phyloP scores from a whole-genome alignment of 345 rosid species.

The Ceriops zippeliana region DNA sequence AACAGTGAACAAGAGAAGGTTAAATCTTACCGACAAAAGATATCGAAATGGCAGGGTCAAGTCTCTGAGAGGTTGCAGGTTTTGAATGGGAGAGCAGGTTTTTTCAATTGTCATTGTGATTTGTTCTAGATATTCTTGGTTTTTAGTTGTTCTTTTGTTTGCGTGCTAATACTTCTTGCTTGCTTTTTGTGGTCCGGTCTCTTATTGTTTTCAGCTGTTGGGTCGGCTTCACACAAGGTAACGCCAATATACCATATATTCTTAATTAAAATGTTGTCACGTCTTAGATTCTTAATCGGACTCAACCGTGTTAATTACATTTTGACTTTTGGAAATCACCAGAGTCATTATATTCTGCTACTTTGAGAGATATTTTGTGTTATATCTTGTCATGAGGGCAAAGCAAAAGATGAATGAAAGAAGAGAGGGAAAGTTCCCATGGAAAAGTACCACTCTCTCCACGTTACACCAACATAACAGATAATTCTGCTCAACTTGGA shows the following conservation, averaged over 20 bases:
- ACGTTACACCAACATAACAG: not conserved
- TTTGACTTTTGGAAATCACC: no score
- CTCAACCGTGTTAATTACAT: no score
- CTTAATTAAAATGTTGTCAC: no score
- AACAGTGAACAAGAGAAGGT: constrained; percentile 78
- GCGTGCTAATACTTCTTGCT: not conserved
- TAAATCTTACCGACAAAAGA: constrained; percentile 75
- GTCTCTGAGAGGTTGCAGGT: constrained; percentile 80
- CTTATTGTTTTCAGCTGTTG: no score
- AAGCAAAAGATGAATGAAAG: no score
- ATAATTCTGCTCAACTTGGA: not conserved
- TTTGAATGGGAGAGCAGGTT: constrained; percentile 61
- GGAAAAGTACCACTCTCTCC: not conserved
- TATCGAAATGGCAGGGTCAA: constrained; percentile 85
- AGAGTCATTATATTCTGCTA: no score
- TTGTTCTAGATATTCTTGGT: constrained; percentile 7
- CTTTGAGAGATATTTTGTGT: no score
- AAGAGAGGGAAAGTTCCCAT: not conserved
- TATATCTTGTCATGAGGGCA: no score
- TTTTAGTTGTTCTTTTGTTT: not conserved
- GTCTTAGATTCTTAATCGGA: no score
- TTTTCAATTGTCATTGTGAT: constrained; percentile 2
- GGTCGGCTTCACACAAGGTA: no score
- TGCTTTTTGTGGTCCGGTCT: no score
- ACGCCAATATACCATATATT: no score